phyloP scores from a whole-genome alignment of 73 alveolate genomes.

The Breviolum minutum region DNA sequence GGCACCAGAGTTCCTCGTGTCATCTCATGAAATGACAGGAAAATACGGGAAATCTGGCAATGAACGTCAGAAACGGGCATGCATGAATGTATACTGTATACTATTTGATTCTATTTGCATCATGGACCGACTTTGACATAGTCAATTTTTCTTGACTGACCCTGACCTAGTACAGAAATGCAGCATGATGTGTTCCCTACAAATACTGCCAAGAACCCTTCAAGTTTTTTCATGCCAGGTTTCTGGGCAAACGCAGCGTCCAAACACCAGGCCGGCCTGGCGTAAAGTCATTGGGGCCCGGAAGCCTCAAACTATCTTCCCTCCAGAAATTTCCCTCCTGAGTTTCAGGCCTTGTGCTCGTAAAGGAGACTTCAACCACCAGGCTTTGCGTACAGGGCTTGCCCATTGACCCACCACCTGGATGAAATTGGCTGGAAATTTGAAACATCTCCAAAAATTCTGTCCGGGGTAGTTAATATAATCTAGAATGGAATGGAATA shows the following conservation, averaged over 20 bases:
- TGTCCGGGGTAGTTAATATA: background rate
- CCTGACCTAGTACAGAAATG: too few species aligned
- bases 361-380: slow-evolving; percentile 69
- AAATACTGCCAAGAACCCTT: too few species aligned
- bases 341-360: slow-evolving; percentile 20
- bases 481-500: too few species aligned
- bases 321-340: background rate
- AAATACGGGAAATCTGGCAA: background rate
- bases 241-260: slow-evolving; percentile 58
- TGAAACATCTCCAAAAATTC: background rate
- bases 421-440: too few species aligned
- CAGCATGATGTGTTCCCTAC: too few species aligned
- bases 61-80: too few species aligned
- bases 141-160: too few species aligned
- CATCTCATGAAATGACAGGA: background rate
- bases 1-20: slow-evolving; percentile 7
- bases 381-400: slow-evolving; percentile 56
- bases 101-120: too few species aligned
- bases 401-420: slow-evolving; percentile 90
- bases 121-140: too few species aligned
- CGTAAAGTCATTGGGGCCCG: background rate
- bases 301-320: background rate
- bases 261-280: slow-evolving; percentile 90
- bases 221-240: background rate
- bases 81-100: too few species aligned